Evolutionary conservation across 805 yeast genomes (phyloP).

Genomic region (Candida easanensis): DNA sequence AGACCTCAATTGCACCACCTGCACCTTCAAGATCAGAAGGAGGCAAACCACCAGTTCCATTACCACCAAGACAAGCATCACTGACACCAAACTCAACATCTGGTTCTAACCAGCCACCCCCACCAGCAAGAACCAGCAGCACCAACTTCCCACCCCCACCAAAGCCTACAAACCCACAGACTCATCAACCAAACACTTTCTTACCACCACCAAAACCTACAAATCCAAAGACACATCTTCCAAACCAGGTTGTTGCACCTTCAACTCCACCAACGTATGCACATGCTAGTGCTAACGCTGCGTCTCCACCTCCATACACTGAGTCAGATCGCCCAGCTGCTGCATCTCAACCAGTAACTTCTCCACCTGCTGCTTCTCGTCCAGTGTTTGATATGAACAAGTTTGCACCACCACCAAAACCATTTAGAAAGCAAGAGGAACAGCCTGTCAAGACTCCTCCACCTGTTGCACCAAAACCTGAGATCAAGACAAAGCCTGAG

Average conservation of each 20-base stretch:
- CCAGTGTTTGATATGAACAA: slow-evolving; percentile 6
- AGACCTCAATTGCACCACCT: slow-evolving; percentile 5
- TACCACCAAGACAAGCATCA: not conserved
- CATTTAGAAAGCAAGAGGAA: slow-evolving; percentile 14
- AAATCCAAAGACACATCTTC: not conserved
- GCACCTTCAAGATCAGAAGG: slow-evolving; percentile 3
- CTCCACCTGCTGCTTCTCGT: slow-evolving; percentile 1
- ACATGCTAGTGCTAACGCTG: not conserved
- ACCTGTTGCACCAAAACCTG: slow-evolving; percentile 2
- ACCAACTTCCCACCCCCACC: slow-evolving; percentile 27
- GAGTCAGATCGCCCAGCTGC: too few relatives aligned
- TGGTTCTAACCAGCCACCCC: slow-evolving; percentile 9
- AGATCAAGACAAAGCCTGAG: not conserved
- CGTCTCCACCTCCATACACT: slow-evolving; percentile 1
- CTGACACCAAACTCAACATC: not conserved
- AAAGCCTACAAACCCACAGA: slow-evolving; percentile 12
- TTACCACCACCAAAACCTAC: slow-evolving; percentile 6
- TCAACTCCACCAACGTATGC: slow-evolving; percentile 14
- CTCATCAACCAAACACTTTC: slow-evolving; percentile 1
- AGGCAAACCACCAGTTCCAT: not conserved
- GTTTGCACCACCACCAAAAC: slow-evolving; percentile 26
- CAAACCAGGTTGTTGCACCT: not conserved
- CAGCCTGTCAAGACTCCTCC: slow-evolving; percentile 1
- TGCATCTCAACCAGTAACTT: not conserved
- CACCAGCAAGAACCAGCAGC: slow-evolving; percentile 19